Evolutionary conservation across 192 early-diverging fungal genomes (phyloP).

Genomic region (Chytriomyces sp.): DNA sequence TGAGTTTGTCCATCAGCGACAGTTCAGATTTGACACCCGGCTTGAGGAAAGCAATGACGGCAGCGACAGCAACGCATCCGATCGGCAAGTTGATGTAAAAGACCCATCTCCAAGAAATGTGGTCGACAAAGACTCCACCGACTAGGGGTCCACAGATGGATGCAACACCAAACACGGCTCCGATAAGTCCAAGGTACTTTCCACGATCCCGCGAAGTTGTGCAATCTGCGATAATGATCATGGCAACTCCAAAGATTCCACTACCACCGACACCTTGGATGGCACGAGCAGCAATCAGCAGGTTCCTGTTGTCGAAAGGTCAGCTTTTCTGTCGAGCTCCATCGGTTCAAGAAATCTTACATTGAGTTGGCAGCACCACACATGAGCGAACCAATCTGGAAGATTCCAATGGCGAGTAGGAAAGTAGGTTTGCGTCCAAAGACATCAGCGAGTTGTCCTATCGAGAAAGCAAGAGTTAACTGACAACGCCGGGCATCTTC

Average conservation of each 20-base stretch:
- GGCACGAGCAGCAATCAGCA: constrained; percentile 73
- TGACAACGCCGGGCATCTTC: neutral
- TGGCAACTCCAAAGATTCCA: constrained; percentile 76
- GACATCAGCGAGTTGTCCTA: constrained; percentile 87
- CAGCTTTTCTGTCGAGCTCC: constrained; percentile 38
- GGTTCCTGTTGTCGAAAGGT: neutral
- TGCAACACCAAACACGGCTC: constrained; percentile 75
- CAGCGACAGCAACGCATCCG: constrained; percentile 53
- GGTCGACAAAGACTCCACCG: constrained; percentile 83
- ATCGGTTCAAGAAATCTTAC: constrained; percentile 72
- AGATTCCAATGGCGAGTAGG: constrained; percentile 72
- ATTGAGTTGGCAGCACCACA: constrained; percentile 69
- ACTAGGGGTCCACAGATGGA: constrained; percentile 78
- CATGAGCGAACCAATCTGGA: constrained; percentile 75
- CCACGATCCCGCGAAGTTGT: constrained; percentile 71
- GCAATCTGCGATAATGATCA: constrained; percentile 86
- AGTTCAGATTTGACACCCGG: no score
- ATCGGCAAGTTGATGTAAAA: constrained; percentile 85
- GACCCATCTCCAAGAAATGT: no score
- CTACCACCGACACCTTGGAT: constrained; percentile 82
- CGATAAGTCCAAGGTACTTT: constrained; percentile 78
- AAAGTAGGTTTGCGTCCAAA: constrained; percentile 82
- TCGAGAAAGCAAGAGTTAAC: constrained; percentile 50
- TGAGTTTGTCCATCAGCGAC: no score
- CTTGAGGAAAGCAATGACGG: no score